A percentile compares a stretch with the other conserved stretches of the same genome.
Evolutionary conservation across 2,329 filamentous ascomycete genomes (phyloP).

Genomic region (Venturia carpophila): DNA sequence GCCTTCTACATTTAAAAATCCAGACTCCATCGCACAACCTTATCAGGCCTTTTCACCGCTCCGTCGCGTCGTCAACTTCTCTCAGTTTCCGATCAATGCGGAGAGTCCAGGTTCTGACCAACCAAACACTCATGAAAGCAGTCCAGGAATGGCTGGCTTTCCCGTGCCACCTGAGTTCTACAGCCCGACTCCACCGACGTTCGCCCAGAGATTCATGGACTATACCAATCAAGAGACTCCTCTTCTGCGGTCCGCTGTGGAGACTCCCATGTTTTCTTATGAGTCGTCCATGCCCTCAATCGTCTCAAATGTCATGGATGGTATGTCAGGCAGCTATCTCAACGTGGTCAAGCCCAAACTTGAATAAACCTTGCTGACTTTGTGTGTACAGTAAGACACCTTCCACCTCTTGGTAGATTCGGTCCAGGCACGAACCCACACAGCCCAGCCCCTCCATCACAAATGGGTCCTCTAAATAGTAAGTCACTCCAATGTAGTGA

Average conservation of each 20-base stretch:
- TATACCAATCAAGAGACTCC: background rate
- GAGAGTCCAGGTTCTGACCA: background rate
- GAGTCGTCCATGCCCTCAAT: background rate
- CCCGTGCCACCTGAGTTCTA: constrained; percentile 1
- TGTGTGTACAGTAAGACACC: background rate
- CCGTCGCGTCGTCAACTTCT: background rate
- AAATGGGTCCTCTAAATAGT: background rate
- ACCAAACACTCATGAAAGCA: background rate
- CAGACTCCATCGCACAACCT: background rate
- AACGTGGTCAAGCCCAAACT: no score
- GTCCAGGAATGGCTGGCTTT: constrained; percentile 5
- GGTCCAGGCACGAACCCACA: constrained; percentile 4
- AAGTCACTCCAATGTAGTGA: background rate
- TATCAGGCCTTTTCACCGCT: background rate
- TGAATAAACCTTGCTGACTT: background rate
- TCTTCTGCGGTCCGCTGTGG: background rate
- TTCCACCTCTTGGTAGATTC: background rate
- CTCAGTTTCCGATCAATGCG: background rate
- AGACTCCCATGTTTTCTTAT: background rate
- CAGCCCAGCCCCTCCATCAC: background rate
- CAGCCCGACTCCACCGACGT: background rate
- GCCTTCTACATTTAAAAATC: background rate
- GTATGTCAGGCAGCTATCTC: background rate
- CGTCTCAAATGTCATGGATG: background rate
- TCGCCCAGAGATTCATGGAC: background rate